phyloP scores from a whole-genome alignment of 2,329 filamentous ascomycete species.

The Colletotrichum sp. region DNA sequence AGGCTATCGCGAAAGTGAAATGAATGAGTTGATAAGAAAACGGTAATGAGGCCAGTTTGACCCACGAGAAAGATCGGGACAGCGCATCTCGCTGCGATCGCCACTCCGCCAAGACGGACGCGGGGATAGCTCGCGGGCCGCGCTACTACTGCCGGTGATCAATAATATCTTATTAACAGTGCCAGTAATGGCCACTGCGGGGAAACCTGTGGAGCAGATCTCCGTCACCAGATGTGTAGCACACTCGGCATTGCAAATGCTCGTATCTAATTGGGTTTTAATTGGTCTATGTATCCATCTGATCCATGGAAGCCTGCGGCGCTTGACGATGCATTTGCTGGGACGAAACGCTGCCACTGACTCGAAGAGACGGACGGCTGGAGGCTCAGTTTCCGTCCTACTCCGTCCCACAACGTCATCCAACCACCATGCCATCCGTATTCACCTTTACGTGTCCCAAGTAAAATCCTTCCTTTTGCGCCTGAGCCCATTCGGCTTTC shows the following conservation, averaged over 20 bases:
- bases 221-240: background rate
- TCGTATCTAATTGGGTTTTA: background rate
- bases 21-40: background rate
- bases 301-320: background rate
- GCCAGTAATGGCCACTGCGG: background rate
- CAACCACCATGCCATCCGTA: background rate
- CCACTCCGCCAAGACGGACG: background rate
- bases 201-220: background rate
- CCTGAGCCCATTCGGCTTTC: background rate
- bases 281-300: background rate
- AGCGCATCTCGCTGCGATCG: background rate
- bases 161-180: constrained; percentile 5
- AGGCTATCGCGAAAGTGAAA: background rate
- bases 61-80: background rate
- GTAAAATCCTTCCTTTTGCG: background rate
- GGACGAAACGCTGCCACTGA: background rate
- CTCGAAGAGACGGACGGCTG: background rate
- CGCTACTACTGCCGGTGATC: background rate
- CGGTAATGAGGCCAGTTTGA: background rate
- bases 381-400: background rate
- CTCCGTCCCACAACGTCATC: background rate
- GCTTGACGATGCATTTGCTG: background rate
- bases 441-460: background rate
- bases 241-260: background rate
- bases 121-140: background rate